Evolutionary conservation across 2,329 filamentous ascomycete genomes (phyloP).

Genomic region (Curvularia eragrostidis): DNA sequence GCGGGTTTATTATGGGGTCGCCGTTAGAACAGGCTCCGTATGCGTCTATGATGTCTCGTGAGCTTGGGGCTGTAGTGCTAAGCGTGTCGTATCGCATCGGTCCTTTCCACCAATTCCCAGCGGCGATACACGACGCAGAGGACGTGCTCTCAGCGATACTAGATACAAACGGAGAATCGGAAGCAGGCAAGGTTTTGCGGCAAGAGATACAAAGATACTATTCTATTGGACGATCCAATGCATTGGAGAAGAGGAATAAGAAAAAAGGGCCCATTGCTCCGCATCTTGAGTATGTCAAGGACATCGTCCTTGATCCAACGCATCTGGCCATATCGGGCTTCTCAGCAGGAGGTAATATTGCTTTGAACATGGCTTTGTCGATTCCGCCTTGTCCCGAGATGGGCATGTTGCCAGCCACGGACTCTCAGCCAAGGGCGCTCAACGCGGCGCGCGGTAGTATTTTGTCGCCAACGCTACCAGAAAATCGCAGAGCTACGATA

Average conservation of each 20-base stretch:
- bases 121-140: conserved; percentile 57
- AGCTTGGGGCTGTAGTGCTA: conserved; percentile 53
- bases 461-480: conserved; percentile 40
- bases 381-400: conserved; percentile 42
- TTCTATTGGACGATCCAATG: conserved; percentile 33
- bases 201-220: conserved; percentile 46
- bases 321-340: conserved; percentile 55
- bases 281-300: conserved; percentile 30
- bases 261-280: conserved; percentile 19
- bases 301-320: conserved; percentile 48
- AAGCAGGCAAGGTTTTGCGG: conserved; percentile 45
- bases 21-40: conserved; percentile 57
- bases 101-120: conserved; percentile 56
- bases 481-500: conserved; percentile 37
- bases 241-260: conserved; percentile 31
- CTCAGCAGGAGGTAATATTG: conserved; percentile 57
- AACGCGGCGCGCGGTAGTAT: conserved; percentile 22
- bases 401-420: conserved; percentile 18
- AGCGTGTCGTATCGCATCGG: conserved; percentile 58
- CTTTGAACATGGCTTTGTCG: conserved; percentile 52
- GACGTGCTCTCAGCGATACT: conserved; percentile 55
- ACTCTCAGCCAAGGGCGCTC: conserved; percentile 14
- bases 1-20: conserved; percentile 54
- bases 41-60: conserved; percentile 54
- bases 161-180: conserved; percentile 41